Evolutionary conservation across 1,284 basidiomycete genomes (phyloP).

Genomic region (Bondarzewia mesenterica): DNA sequence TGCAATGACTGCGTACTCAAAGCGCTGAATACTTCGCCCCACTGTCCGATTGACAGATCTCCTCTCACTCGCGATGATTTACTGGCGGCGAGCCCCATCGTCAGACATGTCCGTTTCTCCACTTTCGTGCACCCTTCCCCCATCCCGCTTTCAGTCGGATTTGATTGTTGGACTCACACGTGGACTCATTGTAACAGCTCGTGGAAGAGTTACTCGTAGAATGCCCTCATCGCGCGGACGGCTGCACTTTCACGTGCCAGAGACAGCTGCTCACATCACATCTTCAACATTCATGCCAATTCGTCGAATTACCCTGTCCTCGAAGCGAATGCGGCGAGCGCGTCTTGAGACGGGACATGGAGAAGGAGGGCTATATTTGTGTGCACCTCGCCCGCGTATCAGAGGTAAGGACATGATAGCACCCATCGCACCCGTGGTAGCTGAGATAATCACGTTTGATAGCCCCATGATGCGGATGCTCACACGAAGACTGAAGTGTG

Average conservation of each 20-base stretch:
- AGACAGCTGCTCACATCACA: conserved; percentile 63
- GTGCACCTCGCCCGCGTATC: too few species aligned
- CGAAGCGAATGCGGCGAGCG: conserved; percentile 36
- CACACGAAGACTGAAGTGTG: conserved; percentile 20
- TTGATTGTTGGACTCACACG: too few species aligned
- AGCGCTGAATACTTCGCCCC: conserved; percentile 53
- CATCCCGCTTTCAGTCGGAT: too few species aligned
- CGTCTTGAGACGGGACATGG: conserved; percentile 36
- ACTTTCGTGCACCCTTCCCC: too few species aligned
- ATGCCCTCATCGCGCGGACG: conserved; percentile 51
- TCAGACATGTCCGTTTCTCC: conserved; percentile 68
- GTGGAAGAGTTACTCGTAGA: conserved; percentile 78
- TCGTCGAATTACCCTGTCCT: conserved; percentile 46
- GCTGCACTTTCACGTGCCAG: conserved; percentile 62
- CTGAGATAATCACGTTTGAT: not conserved
- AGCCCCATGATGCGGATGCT: not conserved
- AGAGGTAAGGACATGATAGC: too few species aligned
- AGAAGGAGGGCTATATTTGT: conserved; percentile 28
- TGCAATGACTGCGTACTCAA: conserved; percentile 68
- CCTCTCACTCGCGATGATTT: conserved; percentile 48
- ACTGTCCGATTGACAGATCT: conserved; percentile 81
- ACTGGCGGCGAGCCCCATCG: conserved; percentile 54
- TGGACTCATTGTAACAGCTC: too few species aligned
- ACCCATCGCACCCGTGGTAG: too few species aligned
- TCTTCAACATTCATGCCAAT: conserved; percentile 53